Evolutionary conservation across 805 yeast species (phyloP).

Genomic region (Lachancea cidri): DNA sequence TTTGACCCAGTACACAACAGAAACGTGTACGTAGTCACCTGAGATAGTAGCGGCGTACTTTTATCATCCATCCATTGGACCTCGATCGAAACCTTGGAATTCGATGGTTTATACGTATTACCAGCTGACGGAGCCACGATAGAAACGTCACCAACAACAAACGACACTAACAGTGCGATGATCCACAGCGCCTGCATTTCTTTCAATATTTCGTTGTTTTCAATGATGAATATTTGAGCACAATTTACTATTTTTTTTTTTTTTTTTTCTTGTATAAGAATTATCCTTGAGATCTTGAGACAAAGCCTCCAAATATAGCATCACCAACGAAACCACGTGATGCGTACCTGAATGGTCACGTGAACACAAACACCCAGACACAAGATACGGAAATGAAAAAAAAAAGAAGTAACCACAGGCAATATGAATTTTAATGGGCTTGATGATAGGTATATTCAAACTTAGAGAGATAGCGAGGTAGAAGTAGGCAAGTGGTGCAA

Average conservation of each 20-base stretch:
- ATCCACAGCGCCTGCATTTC: neutral
- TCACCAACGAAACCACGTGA: neutral
- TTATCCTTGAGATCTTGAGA: neutral
- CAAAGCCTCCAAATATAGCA: neutral
- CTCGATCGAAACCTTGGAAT: conserved; percentile 27
- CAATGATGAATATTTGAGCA: too few relatives aligned
- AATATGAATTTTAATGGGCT: too few relatives aligned
- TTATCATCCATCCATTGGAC: conserved; percentile 57
- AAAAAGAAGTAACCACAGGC: too few relatives aligned
- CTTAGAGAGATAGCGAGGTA: too few relatives aligned
- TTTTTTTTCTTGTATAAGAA: neutral
- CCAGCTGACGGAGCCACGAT: conserved; percentile 23
- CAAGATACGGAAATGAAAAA: too few relatives aligned
- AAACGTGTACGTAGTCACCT: conserved; percentile 45
- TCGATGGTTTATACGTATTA: conserved; percentile 17
- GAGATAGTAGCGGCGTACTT: conserved; percentile 40
- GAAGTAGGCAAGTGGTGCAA: too few relatives aligned
- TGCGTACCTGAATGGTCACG: neutral
- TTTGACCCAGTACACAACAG: conserved; percentile 67
- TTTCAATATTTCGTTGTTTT: neutral
- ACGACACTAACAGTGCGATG: conserved; percentile 4
- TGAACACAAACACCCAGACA: neutral
- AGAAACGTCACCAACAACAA: conserved; percentile 20
- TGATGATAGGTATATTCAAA: too few relatives aligned
- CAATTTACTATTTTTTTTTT: too few relatives aligned